phyloP scores from a whole-genome alignment of 495 filamentous ascomycete genomes.

The Penicillium atrosanguineum region DNA sequence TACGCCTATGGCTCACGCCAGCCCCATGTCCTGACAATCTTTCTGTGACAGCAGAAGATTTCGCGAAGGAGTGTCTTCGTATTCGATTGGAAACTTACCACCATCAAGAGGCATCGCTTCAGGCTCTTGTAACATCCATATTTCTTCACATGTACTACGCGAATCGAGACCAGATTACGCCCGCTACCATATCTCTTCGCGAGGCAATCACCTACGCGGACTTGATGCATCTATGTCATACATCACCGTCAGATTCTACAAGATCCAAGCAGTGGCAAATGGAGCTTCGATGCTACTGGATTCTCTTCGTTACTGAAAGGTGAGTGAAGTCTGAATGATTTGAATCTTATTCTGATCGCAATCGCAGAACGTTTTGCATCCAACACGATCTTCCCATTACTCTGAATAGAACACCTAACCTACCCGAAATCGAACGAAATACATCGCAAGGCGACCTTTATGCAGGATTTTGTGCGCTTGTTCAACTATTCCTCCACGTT shows the following conservation, averaged over 20 bases:
- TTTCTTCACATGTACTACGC: constrained; percentile 23
- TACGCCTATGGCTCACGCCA: constrained; percentile 8
- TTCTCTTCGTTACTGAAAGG: constrained; percentile 20
- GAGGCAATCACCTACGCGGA: constrained; percentile 18
- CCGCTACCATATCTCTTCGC: constrained; percentile 15
- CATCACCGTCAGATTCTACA: neutral
- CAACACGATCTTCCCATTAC: constrained; percentile 18
- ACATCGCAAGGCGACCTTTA: constrained; percentile 4
- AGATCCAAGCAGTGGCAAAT: constrained; percentile 10
- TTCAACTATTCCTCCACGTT: constrained; percentile 10
- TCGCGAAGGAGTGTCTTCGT: constrained; percentile 14
- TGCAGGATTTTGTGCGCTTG: constrained; percentile 11
- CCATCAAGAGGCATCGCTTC: constrained; percentile 5
- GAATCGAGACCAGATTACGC: constrained; percentile 16
- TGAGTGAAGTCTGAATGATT: neutral
- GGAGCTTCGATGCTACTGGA: constrained; percentile 16
- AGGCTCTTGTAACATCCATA: constrained; percentile 10
- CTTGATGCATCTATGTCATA: constrained; percentile 13
- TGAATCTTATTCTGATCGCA: too few relatives aligned
- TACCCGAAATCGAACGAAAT: constrained; percentile 8
- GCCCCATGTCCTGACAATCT: constrained; percentile 1
- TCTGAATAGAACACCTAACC: constrained; percentile 12
- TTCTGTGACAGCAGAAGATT: constrained; percentile 11
- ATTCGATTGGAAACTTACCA: constrained; percentile 9
- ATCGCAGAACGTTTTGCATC: constrained; percentile 18